Conservation (phyloP, 2,329 filamentous ascomycete genomes). For the Didymella sp. region DNA sequence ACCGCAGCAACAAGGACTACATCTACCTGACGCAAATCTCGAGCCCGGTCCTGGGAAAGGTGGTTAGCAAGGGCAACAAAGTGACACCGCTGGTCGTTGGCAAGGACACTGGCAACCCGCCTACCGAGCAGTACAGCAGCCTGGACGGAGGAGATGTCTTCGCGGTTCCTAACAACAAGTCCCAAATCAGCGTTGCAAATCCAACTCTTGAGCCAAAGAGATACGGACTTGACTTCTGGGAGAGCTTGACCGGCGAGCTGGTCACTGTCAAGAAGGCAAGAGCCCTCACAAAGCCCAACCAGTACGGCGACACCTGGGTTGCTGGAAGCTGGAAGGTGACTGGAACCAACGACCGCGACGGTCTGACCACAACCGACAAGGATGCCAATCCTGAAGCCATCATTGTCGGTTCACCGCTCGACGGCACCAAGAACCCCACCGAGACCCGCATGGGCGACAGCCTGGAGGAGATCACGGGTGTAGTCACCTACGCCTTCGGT, state of each 20-base stretch:
- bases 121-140: constrained; percentile 66
- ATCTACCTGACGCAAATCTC: constrained; percentile 70
- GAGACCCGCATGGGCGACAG: constrained; percentile 69
- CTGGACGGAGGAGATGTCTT: constrained; percentile 72
- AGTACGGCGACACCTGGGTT: constrained; percentile 73
- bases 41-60: constrained; percentile 60
- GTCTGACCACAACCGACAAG: constrained; percentile 65
- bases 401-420: constrained; percentile 68
- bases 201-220: constrained; percentile 65
- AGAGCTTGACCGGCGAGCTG: constrained; percentile 71
- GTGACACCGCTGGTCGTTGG: constrained; percentile 68
- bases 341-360: constrained; percentile 67
- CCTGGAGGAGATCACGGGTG: constrained; percentile 71
- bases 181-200: constrained; percentile 65
- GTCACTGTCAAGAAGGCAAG: constrained; percentile 67
- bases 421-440: constrained; percentile 66
- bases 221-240: constrained; percentile 78
- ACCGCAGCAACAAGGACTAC: constrained; percentile 63
- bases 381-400: constrained; percentile 76
- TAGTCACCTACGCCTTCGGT: constrained; percentile 70
- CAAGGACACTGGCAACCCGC: constrained; percentile 62
- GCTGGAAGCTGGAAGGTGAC: constrained; percentile 69
- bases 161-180: constrained; percentile 67
- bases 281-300: constrained; percentile 67
- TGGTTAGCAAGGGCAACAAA: constrained; percentile 61